These are phyloP conservation scores for Coemansia sp. DNA, from an alignment of 192 early-diverging fungal species.

Conservation along the genomic window DNA sequence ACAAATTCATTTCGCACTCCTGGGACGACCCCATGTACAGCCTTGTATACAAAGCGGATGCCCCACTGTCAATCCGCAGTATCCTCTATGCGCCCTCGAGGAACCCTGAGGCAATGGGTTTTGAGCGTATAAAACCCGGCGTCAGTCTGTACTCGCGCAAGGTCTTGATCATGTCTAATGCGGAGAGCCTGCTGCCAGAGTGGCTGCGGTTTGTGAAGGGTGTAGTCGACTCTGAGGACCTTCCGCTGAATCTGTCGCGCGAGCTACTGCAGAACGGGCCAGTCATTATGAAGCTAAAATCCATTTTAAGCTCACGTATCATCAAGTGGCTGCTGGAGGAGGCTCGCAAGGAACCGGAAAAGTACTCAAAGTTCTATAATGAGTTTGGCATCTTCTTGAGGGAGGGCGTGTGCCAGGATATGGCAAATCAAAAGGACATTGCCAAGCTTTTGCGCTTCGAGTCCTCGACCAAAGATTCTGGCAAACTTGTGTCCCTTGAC, in stretches of 20 bases:
- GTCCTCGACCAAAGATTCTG: slow-evolving; percentile 58
- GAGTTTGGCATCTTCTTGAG: slow-evolving; percentile 77
- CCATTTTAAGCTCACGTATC: slow-evolving; percentile 85
- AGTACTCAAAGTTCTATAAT: slow-evolving; percentile 70
- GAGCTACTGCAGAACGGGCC: slow-evolving; percentile 93
- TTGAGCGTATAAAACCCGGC: slow-evolving; percentile 65
- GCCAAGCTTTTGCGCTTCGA: slow-evolving; percentile 79
- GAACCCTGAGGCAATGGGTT: slow-evolving; percentile 54
- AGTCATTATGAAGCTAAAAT: slow-evolving; percentile 77
- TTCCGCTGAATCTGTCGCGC: slow-evolving; percentile 97
- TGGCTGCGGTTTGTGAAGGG: slow-evolving; percentile 92
- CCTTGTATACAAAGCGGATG: slow-evolving; percentile 93
- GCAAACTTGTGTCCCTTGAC: slow-evolving; percentile 59
- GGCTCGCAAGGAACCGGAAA: slow-evolving; percentile 61
- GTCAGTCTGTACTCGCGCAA: slow-evolving; percentile 94
- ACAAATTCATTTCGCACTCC: slow-evolving; percentile 74
- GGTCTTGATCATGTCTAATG: slow-evolving; percentile 96
- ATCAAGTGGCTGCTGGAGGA: slow-evolving; percentile 81
- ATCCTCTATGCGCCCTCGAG: slow-evolving; percentile 82
- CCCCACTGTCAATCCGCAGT: slow-evolving; percentile 85
- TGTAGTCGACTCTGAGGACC: slow-evolving; percentile 92
- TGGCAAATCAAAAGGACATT: slow-evolving; percentile 68
- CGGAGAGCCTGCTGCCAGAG: slow-evolving; percentile 79
- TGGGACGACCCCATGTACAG: slow-evolving; percentile 71
- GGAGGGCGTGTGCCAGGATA: slow-evolving; percentile 88